These are phyloP conservation scores for Neurospora sp. DNA, from an alignment of 495 filamentous ascomycete species.

Conservation along the genomic window DNA sequence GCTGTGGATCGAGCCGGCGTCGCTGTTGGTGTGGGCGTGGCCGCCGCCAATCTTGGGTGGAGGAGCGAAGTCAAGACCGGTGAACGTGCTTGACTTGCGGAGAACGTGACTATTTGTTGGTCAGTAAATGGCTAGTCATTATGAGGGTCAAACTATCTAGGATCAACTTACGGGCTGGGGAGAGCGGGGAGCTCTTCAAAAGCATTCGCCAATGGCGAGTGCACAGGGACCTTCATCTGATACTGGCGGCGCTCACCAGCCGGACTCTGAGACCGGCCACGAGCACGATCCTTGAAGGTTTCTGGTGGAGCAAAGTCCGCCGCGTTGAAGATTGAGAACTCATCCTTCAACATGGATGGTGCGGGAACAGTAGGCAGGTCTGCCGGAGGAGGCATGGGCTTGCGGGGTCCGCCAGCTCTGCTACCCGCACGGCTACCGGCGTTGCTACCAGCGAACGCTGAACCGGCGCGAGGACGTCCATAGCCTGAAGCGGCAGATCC, in stretches of 20 bases:
- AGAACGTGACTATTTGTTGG: conserved; percentile 56
- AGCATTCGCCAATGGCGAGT: conserved; percentile 67
- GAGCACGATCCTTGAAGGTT: conserved; percentile 53
- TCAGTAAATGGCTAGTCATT: not conserved
- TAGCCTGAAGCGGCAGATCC: conserved; percentile 59
- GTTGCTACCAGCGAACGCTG: conserved; percentile 26
- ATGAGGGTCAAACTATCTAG: not conserved
- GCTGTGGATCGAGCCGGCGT: conserved; percentile 84
- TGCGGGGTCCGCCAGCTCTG: conserved; percentile 30
- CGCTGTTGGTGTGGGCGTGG: conserved; percentile 57
- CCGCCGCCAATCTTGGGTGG: conserved; percentile 66
- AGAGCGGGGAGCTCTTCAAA: conserved; percentile 80
- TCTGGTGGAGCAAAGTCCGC: conserved; percentile 83
- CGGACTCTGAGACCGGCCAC: conserved; percentile 73
- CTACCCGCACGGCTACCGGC: conserved; percentile 13
- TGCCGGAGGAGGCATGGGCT: conserved; percentile 61
- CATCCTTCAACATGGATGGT: conserved; percentile 77
- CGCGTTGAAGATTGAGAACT: conserved; percentile 57
- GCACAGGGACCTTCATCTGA: conserved; percentile 55
- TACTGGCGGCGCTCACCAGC: conserved; percentile 66
- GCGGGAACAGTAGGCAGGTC: conserved; percentile 71
- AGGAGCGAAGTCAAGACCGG: conserved; percentile 89
- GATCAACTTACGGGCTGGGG: conserved; percentile 75
- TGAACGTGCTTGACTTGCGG: conserved; percentile 83
- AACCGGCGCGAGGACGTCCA: conserved; percentile 35